A percentile compares a stretch with the other conserved stretches of the same genome.
Conservation (phyloP, 75 land plant species). For the Chamaecyparis obtusa region DNA sequence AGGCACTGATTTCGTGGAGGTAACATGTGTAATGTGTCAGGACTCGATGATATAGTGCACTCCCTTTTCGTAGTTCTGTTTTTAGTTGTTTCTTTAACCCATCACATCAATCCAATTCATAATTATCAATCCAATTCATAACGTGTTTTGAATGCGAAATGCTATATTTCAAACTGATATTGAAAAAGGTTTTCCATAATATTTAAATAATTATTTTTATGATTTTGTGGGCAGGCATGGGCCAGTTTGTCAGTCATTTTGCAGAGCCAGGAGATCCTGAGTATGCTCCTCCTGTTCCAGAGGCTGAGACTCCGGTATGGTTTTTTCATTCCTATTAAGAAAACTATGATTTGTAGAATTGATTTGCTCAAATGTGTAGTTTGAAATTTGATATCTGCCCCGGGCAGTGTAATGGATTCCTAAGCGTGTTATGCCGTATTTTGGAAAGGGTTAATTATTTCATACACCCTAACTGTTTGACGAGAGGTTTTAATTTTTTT, state of each 20-base stretch:
- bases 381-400: background rate
- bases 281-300: slow-evolving; percentile 83
- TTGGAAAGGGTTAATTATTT: background rate
- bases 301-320: slow-evolving; percentile 88
- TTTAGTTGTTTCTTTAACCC: background rate
- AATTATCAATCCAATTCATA: background rate
- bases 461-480: background rate
- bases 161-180: background rate
- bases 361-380: background rate
- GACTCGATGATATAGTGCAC: background rate
- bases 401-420: background rate
- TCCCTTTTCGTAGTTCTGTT: background rate
- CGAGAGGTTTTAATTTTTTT: background rate
- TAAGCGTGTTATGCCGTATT: background rate
- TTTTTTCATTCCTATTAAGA: background rate
- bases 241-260: slow-evolving; percentile 81
- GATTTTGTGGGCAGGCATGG: slow-evolving; percentile 66
- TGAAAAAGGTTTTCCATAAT: background rate
- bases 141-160: background rate
- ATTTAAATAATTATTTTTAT: background rate
- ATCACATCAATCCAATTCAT: background rate
- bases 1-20: background rate
- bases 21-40: background rate
- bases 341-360: background rate
- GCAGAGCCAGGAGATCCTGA: slow-evolving; percentile 93